phyloP scores from a whole-genome alignment of 2,329 filamentous ascomycete genomes.

The Leptographium wingfieldii region DNA sequence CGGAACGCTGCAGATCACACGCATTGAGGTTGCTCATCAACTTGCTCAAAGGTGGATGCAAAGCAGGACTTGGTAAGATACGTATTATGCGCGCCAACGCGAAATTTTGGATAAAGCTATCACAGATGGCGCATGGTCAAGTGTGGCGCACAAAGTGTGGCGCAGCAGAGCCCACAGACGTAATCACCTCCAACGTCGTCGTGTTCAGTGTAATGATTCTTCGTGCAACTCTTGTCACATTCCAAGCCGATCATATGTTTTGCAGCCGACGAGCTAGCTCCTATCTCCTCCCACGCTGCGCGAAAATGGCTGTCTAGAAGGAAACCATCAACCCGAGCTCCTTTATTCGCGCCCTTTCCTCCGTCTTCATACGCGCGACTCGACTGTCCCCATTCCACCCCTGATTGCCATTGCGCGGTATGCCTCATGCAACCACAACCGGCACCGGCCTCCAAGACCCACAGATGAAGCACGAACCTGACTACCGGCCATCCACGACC shows the following conservation, averaged over 20 bases:
- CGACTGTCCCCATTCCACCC: slow-evolving; percentile 1
- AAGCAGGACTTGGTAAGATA: not conserved
- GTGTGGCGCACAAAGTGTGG: not conserved
- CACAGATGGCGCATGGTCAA: not conserved
- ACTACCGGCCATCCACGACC: not conserved
- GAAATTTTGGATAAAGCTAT: slow-evolving; percentile 4
- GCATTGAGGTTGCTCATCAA: not conserved
- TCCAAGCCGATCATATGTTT: not conserved
- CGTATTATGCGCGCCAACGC: not conserved
- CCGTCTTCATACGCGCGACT: slow-evolving; percentile 3
- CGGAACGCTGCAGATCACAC: not conserved
- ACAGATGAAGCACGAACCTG: not conserved
- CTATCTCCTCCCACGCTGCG: not conserved
- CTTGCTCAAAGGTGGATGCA: not conserved
- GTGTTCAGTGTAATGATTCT: not conserved
- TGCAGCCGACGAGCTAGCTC: not conserved
- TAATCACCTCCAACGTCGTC: not conserved
- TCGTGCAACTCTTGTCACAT: not conserved
- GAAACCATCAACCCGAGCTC: slow-evolving; percentile 3
- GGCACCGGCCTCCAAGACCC: slow-evolving; percentile 2
- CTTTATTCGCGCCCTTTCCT: slow-evolving; percentile 2
- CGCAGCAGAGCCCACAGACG: not conserved
- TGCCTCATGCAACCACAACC: slow-evolving; percentile 10
- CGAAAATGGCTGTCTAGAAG: slow-evolving; percentile 6
- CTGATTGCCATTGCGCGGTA: not conserved